These are phyloP conservation scores for Hansenula sp. DNA, from an alignment of 1,139 yeast genomes.

Conservation along the genomic window DNA sequence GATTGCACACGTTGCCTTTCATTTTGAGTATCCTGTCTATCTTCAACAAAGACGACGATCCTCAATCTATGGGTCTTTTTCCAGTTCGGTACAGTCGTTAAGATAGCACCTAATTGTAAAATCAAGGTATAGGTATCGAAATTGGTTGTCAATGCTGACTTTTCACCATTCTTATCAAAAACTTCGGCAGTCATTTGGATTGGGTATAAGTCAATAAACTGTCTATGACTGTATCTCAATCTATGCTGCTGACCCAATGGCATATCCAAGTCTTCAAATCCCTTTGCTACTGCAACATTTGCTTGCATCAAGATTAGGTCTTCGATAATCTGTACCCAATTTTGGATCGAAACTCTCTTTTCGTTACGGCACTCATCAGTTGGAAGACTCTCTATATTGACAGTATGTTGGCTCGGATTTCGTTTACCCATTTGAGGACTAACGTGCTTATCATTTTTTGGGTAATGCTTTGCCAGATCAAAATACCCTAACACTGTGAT, in stretches of 20 bases:
- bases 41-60: slow-evolving; percentile 88
- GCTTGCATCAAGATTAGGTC: slow-evolving; percentile 91
- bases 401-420: slow-evolving; percentile 6
- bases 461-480: slow-evolving; percentile 40
- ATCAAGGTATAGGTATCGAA: slow-evolving; percentile 94
- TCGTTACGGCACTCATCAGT: slow-evolving; percentile 80
- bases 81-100: slow-evolving; percentile 94
- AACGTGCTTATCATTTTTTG: slow-evolving; percentile 11
- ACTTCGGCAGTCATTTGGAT: slow-evolving; percentile 92
- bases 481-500: slow-evolving; percentile 88
- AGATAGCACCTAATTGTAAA: slow-evolving; percentile 86
- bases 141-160: slow-evolving; percentile 75
- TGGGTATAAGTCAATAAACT: slow-evolving; percentile 84
- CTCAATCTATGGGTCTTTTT: slow-evolving; percentile 67
- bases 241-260: slow-evolving; percentile 37
- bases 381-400: slow-evolving; percentile 46
- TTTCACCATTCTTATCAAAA: slow-evolving; percentile 56
- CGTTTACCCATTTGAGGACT: slow-evolving; percentile 13
- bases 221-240: slow-evolving; percentile 28
- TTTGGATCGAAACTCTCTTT: slow-evolving; percentile 61
- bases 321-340: slow-evolving; percentile 92
- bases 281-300: slow-evolving; percentile 91
- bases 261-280: slow-evolving; percentile 59
- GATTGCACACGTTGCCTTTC: slow-evolving; percentile 60
- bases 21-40: slow-evolving; percentile 60